Percentiles rank a stretch among this genome's conserved stretches.
phyloP scores from a whole-genome alignment of 2,329 filamentous ascomycete species.

The Verticillium tricorpus region DNA sequence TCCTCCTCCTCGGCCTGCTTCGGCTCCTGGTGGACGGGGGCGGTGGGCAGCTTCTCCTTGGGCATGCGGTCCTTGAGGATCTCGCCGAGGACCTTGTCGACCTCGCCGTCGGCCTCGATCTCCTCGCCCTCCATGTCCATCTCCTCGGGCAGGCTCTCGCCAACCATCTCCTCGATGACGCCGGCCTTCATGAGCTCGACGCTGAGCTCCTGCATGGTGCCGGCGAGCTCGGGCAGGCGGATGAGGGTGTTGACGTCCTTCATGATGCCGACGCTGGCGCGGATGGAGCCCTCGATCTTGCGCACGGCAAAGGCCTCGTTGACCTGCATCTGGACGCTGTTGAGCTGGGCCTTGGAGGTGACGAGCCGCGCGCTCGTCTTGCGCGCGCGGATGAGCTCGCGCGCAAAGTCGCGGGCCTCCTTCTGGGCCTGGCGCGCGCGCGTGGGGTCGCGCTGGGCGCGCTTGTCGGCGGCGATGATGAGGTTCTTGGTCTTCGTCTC shows the following conservation, averaged over 20 bases:
- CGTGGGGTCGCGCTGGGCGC: slow-evolving; percentile 74
- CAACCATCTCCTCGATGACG: slow-evolving; percentile 97
- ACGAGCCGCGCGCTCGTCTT: slow-evolving; percentile 69
- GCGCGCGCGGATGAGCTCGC: slow-evolving; percentile 79
- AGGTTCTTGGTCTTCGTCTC: slow-evolving; percentile 81
- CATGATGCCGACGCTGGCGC: slow-evolving; percentile 87
- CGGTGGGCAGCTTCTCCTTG: slow-evolving; percentile 55
- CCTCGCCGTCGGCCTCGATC: slow-evolving; percentile 71
- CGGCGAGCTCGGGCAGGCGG: slow-evolving; percentile 76
- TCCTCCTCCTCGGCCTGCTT: slow-evolving; percentile 61
- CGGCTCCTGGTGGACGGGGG: slow-evolving; percentile 49
- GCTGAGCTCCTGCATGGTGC: slow-evolving; percentile 84
- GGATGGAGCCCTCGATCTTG: slow-evolving; percentile 92
- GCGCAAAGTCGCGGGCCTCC: slow-evolving; percentile 84
- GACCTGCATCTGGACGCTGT: slow-evolving; percentile 94
- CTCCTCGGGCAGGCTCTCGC: slow-evolving; percentile 76
- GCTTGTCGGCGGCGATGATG: slow-evolving; percentile 77
- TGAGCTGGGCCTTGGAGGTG: slow-evolving; percentile 87
- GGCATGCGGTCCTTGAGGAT: slow-evolving; percentile 74
- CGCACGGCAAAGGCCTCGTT: slow-evolving; percentile 92
- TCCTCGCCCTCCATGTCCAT: slow-evolving; percentile 66
- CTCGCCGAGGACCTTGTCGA: slow-evolving; percentile 90
- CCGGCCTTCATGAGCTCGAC: slow-evolving; percentile 89
- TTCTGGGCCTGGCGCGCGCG: slow-evolving; percentile 73
- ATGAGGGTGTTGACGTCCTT: slow-evolving; percentile 89